A percentile compares a stretch with the other conserved stretches of the same genome.
phyloP scores from a whole-genome alignment of 2,329 filamentous ascomycete species.

The Aspergillus novofumigatus region DNA sequence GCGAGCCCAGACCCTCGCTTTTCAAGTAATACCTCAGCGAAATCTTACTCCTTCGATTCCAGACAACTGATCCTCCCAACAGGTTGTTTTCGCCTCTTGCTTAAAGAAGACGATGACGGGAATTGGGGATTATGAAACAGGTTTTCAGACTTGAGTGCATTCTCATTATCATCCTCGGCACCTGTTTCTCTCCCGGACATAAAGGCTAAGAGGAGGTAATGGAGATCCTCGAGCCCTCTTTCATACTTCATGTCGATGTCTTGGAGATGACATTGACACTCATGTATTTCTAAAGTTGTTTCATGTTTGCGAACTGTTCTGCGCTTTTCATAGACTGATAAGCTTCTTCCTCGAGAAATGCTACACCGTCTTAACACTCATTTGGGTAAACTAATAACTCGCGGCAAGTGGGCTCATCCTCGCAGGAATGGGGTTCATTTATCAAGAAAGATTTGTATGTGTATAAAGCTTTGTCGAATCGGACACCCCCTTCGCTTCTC shows the following conservation, averaged over 20 bases:
- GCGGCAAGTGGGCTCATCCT: background rate
- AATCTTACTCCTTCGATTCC: constrained; percentile 18
- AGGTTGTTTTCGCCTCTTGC: constrained; percentile 44
- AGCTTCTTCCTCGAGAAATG: background rate
- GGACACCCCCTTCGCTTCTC: background rate
- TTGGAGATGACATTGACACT: constrained; percentile 8
- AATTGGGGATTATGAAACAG: background rate
- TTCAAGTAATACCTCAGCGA: constrained; percentile 55
- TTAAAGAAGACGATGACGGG: constrained; percentile 19
- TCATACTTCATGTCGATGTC: constrained; percentile 7
- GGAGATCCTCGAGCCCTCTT: background rate
- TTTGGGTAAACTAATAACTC: too few species aligned
- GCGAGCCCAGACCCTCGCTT: constrained; percentile 79
- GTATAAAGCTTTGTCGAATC: background rate
- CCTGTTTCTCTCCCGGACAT: background rate
- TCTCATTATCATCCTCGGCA: background rate
- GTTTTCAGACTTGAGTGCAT: background rate
- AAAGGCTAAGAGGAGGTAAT: background rate
- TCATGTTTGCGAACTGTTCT: constrained; percentile 9
- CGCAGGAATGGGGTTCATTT: background rate
- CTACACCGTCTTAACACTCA: background rate
- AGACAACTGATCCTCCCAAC: constrained; percentile 12
- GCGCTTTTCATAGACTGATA: constrained; percentile 6
- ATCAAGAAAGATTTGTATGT: background rate
- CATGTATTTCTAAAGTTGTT: constrained; percentile 26